Evolutionary conservation across 1,139 yeast genomes (phyloP).

Genomic region (Suhomyces wounanorum): DNA sequence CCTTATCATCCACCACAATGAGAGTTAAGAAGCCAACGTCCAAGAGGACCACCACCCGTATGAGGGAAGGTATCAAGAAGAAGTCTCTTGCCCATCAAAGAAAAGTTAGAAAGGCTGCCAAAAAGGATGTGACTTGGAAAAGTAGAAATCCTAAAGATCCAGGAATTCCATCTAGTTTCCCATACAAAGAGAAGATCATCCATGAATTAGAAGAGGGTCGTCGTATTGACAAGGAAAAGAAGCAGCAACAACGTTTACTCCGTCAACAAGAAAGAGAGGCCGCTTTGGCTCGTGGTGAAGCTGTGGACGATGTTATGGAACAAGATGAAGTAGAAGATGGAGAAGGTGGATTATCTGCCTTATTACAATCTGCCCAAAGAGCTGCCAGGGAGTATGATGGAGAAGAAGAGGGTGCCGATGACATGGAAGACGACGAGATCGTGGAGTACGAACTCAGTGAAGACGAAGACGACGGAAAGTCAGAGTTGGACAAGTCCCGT

Average conservation of each 20-base stretch:
- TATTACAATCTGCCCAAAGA: conserved; percentile 83
- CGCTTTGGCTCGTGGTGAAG: conserved; percentile 47
- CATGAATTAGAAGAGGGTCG: conserved; percentile 78
- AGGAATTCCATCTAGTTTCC: conserved; percentile 93
- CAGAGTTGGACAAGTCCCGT: conserved; percentile 71
- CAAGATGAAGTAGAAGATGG: conserved; percentile 49
- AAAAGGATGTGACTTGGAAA: conserved; percentile 93
- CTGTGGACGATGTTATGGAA: conserved; percentile 40
- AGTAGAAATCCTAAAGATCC: conserved; percentile 82
- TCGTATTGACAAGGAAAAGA: conserved; percentile 62
- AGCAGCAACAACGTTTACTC: conserved; percentile 49
- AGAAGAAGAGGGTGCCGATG: conserved; percentile 45
- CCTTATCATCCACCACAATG: conserved; percentile 24
- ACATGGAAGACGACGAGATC: conserved; percentile 49
- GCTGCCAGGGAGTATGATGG: conserved; percentile 77
- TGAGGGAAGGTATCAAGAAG: conserved; percentile 95
- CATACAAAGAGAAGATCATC: conserved; percentile 83
- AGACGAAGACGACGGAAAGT: conserved; percentile 43
- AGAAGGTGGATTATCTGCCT: conserved; percentile 73
- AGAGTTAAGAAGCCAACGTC: conserved; percentile 70
- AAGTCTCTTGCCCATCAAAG: conserved; percentile 91
- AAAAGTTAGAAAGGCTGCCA: conserved; percentile 77
- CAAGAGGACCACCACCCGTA: conserved; percentile 85
- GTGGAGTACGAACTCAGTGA: conserved; percentile 46
- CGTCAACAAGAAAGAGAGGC: conserved; percentile 50